Evolutionary conservation across 2,329 filamentous ascomycete genomes (phyloP).

Genomic region (Penicillium sp.): DNA sequence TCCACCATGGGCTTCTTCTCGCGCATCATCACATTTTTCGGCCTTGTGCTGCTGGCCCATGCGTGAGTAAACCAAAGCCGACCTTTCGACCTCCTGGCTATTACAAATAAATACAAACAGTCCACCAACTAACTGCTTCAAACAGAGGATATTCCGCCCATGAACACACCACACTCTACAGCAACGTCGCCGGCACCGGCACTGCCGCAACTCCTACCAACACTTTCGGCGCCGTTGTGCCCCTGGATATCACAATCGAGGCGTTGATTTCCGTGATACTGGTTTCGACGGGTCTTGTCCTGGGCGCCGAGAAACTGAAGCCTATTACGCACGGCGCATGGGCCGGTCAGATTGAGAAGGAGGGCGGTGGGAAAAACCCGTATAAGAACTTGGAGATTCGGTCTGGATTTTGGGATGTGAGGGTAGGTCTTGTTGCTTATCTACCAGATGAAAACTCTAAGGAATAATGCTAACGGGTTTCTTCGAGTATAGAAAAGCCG

Average conservation of each 20-base stretch:
- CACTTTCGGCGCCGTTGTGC: slow-evolving; percentile 8
- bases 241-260: slow-evolving; percentile 83
- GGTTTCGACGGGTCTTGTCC: slow-evolving; percentile 78
- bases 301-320: slow-evolving; percentile 71
- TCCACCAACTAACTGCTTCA: not conserved
- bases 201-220: slow-evolving; percentile 48
- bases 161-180: slow-evolving; percentile 76
- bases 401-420: slow-evolving; percentile 82
- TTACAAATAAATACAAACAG: not conserved
- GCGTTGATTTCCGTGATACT: slow-evolving; percentile 74
- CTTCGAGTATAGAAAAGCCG: slow-evolving; percentile 51
- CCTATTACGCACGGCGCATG: slow-evolving; percentile 83
- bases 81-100: not conserved
- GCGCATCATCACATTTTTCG: slow-evolving; percentile 66
- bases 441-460: not conserved
- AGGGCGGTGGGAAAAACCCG: slow-evolving; percentile 68
- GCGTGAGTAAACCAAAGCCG: slow-evolving; percentile 59
- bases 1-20: slow-evolving; percentile 66
- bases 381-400: slow-evolving; percentile 75
- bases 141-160: slow-evolving; percentile 90
- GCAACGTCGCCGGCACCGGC: slow-evolving; percentile 47
- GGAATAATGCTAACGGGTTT: not conserved
- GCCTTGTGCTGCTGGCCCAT: slow-evolving; percentile 75
- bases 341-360: slow-evolving; percentile 67
- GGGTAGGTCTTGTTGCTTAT: slow-evolving; percentile 48